Evolutionary conservation across 129 eudicot species (phyloP).

Genomic region (Chrysanthemum lavandulifolium): DNA sequence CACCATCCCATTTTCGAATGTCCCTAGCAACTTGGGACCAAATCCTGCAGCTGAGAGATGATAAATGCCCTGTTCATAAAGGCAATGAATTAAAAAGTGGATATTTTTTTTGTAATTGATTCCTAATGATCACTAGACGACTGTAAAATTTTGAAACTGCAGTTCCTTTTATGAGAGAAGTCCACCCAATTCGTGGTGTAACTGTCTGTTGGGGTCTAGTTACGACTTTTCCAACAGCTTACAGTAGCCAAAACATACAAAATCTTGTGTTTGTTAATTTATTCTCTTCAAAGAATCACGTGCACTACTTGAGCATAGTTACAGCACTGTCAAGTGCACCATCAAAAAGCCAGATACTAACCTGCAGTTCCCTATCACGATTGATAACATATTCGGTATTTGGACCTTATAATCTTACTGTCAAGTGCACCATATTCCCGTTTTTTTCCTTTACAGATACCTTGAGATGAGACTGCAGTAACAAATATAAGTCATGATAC

Average conservation of each 20-base stretch:
- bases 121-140: too few species aligned
- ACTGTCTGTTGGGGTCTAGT: too few species aligned
- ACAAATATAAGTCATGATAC: slow-evolving; percentile 7
- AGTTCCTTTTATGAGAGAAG: too few species aligned
- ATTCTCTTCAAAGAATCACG: background rate
- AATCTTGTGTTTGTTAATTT: background rate
- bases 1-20: slow-evolving; percentile 94
- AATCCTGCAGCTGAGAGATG: too few species aligned
- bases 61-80: too few species aligned
- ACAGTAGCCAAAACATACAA: too few species aligned
- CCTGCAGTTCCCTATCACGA: slow-evolving; percentile 85
- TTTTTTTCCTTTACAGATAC: slow-evolving; percentile 68
- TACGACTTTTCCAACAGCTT: too few species aligned
- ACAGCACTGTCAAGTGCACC: background rate
- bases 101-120: too few species aligned
- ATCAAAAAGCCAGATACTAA: slow-evolving; percentile 28
- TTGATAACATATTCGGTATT: slow-evolving; percentile 91
- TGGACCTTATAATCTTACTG: slow-evolving; percentile 90
- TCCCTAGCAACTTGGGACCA: slow-evolving; percentile 94
- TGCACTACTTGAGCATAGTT: background rate
- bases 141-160: too few species aligned
- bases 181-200: too few species aligned
- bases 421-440: slow-evolving; percentile 43
- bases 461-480: slow-evolving; percentile 77
- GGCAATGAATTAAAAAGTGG: too few species aligned